Evolutionary conservation across 2,329 filamentous ascomycete species (phyloP), one percentile per base, ranked within the genome.

Genomic region (Ascochyta clinopodiicola): DNA sequence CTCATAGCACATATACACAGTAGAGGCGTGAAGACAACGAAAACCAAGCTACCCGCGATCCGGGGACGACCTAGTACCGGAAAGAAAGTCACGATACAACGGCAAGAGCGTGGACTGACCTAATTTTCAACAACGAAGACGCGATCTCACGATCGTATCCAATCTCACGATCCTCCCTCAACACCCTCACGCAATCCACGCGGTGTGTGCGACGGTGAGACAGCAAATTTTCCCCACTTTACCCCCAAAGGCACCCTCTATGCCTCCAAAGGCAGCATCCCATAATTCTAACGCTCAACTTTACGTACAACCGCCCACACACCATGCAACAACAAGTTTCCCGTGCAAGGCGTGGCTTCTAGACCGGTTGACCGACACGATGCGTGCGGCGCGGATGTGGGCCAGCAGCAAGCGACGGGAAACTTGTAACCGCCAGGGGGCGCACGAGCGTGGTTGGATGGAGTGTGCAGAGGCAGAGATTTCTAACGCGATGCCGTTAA

Each of bases 401-500:
- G 40, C 52, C 46, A 37, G 21, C n/a, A n/a, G 21, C 13, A 43
- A 36, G 42, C 52, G 52, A 51, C 52, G 52, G 52, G 46, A 56
- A 56, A 56, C 52, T 36, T 56, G 51, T n/a, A 38, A 55, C 51
- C 31, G 1, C 19, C 40, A 40, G 36, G 40, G 34, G 35, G 17
- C 22, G 15, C 10, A 38, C 32, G 52, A 21, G 52, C 52, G 52
- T 56, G 52, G 31, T 25, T 9, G 31, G 22, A 31, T 31, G 29
- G 29, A 31, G 29, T 31, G 29, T 31, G 29, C 29, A 31, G 15
- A 31, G 29, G 27, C 22, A 57, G 47, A 57, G n/a, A 44, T 57
- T 57, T 57, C 43, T 47, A 57, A 47, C 53, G 53, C 53, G 53
- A 51, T 57, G 39, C 53, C 53, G 53, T 57, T 57, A 57, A 51